Percentiles rank a stretch among this genome's conserved stretches.
Conservation (phyloP, 1,284 basidiomycete species). For the Boletus smithii region DNA sequence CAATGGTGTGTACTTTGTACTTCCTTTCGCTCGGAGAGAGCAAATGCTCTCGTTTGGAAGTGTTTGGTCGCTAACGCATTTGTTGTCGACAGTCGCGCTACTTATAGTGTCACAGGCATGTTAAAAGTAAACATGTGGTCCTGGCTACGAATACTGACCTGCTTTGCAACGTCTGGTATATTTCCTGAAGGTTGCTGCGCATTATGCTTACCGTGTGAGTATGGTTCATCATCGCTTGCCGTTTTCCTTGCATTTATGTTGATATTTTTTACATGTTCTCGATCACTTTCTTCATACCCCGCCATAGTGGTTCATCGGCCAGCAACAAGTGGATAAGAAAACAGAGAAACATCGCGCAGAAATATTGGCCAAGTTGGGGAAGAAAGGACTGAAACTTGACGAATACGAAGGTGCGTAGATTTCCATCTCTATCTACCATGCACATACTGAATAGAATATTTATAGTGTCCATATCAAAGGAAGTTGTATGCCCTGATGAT, state of each 20-base stretch:
- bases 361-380: slow-evolving; percentile 70
- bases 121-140: slow-evolving; percentile 13
- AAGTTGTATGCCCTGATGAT: slow-evolving; percentile 84
- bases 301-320: slow-evolving; percentile 45
- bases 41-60: not conserved
- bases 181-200: slow-evolving; percentile 44
- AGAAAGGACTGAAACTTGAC: slow-evolving; percentile 65
- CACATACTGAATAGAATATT: not conserved
- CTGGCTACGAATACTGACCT: not conserved
- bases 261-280: not conserved
- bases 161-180: not conserved
- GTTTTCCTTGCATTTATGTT: not conserved
- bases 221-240: not conserved
- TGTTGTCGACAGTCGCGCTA: slow-evolving; percentile 47
- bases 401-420: slow-evolving; percentile 73
- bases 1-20: slow-evolving; percentile 20
- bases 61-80: slow-evolving; percentile 11
- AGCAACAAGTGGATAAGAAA: slow-evolving; percentile 55
- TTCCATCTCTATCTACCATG: not conserved
- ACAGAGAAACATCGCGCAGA: slow-evolving; percentile 69
- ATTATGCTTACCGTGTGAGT: slow-evolving; percentile 48
- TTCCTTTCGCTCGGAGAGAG: not conserved
- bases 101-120: slow-evolving; percentile 62
- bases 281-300: not conserved
- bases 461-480: slow-evolving; percentile 77